phyloP scores from a whole-genome alignment of 1,139 yeast genomes.

The Magnusiomyces fungicola region DNA sequence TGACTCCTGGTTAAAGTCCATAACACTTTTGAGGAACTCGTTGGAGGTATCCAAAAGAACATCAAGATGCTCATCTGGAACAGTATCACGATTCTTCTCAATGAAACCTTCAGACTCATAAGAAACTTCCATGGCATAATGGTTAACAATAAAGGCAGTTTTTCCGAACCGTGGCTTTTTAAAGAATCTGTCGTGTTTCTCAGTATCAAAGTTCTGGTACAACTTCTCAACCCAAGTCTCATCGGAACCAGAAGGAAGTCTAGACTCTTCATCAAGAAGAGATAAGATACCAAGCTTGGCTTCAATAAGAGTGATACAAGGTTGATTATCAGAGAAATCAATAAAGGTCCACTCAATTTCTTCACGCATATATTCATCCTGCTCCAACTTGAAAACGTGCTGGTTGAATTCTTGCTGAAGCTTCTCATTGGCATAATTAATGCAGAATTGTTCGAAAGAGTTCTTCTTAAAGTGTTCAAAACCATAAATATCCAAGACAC shows the following conservation, averaged over 20 bases:
- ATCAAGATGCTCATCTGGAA: slow-evolving; percentile 90
- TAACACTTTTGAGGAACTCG: slow-evolving; percentile 53
- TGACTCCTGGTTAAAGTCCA: slow-evolving; percentile 57
- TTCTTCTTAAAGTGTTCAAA: slow-evolving; percentile 92
- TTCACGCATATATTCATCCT: slow-evolving; percentile 87
- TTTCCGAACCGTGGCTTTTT: slow-evolving; percentile 94
- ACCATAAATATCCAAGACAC: slow-evolving; percentile 96
- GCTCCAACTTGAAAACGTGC: slow-evolving; percentile 94
- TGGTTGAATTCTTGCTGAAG: slow-evolving; percentile 96
- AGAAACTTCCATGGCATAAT: slow-evolving; percentile 89
- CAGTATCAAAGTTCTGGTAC: slow-evolving; percentile 76
- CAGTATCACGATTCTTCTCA: slow-evolving; percentile 95
- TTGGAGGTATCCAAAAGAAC: slow-evolving; percentile 67
- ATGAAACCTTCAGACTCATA: slow-evolving; percentile 93
- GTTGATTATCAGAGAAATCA: slow-evolving; percentile 94
- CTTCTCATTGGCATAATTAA: slow-evolving; percentile 95
- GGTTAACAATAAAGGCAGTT: slow-evolving; percentile 82
- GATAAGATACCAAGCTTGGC: slow-evolving; percentile 82
- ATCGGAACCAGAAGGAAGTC: slow-evolving; percentile 91
- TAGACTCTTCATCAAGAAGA: slow-evolving; percentile 87
- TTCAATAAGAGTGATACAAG: slow-evolving; percentile 91
- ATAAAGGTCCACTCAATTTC: slow-evolving; percentile 96
- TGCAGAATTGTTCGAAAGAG: slow-evolving; percentile 96
- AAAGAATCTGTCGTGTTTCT: slow-evolving; percentile 72
- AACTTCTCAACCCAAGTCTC: slow-evolving; percentile 88